Conservation (phyloP, 495 filamentous ascomycete species). For the Aspergillus ostianus region DNA sequence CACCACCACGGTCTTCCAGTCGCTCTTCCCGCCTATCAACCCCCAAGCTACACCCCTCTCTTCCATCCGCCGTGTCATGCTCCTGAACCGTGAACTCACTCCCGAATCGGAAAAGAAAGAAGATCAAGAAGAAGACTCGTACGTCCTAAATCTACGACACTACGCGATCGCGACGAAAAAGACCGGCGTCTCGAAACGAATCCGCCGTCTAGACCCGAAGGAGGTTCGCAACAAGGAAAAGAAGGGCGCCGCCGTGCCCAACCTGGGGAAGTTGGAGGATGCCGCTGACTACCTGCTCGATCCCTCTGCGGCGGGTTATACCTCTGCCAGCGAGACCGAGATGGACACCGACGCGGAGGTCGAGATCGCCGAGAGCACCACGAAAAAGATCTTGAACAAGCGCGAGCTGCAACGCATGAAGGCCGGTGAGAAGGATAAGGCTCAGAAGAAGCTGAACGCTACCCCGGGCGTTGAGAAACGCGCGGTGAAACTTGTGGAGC, state of each 20-base stretch:
- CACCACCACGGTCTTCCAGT: constrained; percentile 93
- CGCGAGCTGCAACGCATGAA: constrained; percentile 56
- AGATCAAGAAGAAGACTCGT: constrained; percentile 57
- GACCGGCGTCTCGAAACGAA: constrained; percentile 75
- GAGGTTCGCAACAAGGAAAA: constrained; percentile 65
- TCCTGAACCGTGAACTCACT: constrained; percentile 75
- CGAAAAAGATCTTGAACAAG: constrained; percentile 68
- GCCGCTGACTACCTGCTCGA: constrained; percentile 93
- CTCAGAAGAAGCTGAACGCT: constrained; percentile 31
- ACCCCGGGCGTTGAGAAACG: constrained; percentile 66
- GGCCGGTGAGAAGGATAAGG: constrained; percentile 39
- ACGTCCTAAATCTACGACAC: constrained; percentile 87
- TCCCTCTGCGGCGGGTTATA: constrained; percentile 81
- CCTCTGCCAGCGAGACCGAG: constrained; percentile 89
- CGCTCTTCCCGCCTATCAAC: constrained; percentile 93
- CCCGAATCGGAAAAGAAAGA: constrained; percentile 31
- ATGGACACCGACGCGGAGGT: constrained; percentile 94
- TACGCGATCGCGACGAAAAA: constrained; percentile 91
- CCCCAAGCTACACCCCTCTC: constrained; percentile 84
- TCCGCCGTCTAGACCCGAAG: constrained; percentile 86
- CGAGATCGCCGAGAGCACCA: constrained; percentile 74
- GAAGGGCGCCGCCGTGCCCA: constrained; percentile 69
- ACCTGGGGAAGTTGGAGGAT: constrained; percentile 86
- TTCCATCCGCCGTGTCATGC: constrained; percentile 83
- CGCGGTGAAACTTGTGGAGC: constrained; percentile 85